These are phyloP conservation scores for Amniculicola lignicola DNA, from an alignment of 495 filamentous ascomycete species.

Conservation along the genomic window DNA sequence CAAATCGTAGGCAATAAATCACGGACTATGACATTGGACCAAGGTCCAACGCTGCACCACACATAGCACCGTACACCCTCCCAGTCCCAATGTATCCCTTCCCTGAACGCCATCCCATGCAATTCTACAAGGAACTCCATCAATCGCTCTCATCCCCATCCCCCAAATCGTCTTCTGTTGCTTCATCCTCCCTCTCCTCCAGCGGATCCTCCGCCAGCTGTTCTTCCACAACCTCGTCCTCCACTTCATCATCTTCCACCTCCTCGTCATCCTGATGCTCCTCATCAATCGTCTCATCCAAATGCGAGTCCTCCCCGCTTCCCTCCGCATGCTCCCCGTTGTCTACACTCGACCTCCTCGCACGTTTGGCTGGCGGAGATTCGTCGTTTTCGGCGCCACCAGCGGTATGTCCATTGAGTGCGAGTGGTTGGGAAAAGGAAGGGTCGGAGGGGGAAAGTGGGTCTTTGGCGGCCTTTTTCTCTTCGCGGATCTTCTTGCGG, in stretches of 20 bases:
- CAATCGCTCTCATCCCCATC: slow-evolving; percentile 45
- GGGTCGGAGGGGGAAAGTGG: neutral
- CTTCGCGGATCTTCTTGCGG: slow-evolving; percentile 52
- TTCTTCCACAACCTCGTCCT: slow-evolving; percentile 52
- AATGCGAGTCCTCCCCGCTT: slow-evolving; percentile 22
- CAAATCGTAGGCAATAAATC: too few relatives aligned
- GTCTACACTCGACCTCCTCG: slow-evolving; percentile 32
- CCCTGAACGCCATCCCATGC: slow-evolving; percentile 26
- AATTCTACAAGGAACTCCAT: slow-evolving; percentile 1
- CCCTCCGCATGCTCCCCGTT: slow-evolving; percentile 19
- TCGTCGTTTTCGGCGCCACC: slow-evolving; percentile 27
- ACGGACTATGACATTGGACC: too few relatives aligned
- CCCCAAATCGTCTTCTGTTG: slow-evolving; percentile 40
- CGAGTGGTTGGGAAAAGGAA: neutral
- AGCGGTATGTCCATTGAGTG: slow-evolving; percentile 24
- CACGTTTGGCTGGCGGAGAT: slow-evolving; percentile 38
- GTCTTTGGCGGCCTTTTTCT: slow-evolving; percentile 37
- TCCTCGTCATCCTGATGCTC: slow-evolving; percentile 51
- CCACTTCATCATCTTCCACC: slow-evolving; percentile 53
- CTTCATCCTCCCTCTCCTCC: slow-evolving; percentile 48
- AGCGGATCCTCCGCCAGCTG: slow-evolving; percentile 49
- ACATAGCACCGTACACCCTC: too few relatives aligned
- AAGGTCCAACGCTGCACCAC: too few relatives aligned
- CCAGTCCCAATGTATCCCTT: too few relatives aligned
- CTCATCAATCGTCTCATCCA: slow-evolving; percentile 31